Percentiles rank a stretch among this genome's conserved stretches.
phyloP scores from a whole-genome alignment of 257 asterid species.

The Ehretia macrophylla region DNA sequence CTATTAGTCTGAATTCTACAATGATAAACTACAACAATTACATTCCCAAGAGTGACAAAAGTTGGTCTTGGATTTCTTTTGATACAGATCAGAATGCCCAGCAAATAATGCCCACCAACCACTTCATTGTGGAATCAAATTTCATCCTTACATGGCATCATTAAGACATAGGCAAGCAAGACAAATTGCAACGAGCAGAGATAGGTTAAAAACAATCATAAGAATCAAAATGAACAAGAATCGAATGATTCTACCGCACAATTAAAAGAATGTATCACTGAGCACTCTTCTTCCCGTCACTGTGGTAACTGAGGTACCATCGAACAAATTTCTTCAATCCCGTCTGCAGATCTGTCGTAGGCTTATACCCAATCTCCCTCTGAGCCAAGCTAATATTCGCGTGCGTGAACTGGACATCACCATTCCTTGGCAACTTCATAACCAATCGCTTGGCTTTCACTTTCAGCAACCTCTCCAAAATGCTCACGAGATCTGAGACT shows the following conservation, averaged over 20 bases:
- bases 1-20: slow-evolving; percentile 57
- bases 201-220: slow-evolving; percentile 63
- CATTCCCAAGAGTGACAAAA: slow-evolving; percentile 37
- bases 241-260: slow-evolving; percentile 56
- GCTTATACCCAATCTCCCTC: slow-evolving; percentile 86
- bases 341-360: slow-evolving; percentile 82
- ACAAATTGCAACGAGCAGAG: slow-evolving; percentile 32
- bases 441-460: slow-evolving; percentile 73
- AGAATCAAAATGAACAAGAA: slow-evolving; percentile 65
- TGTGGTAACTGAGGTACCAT: slow-evolving; percentile 86
- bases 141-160: slow-evolving; percentile 29
- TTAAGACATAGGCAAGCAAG: slow-evolving; percentile 41
- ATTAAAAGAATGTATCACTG: slow-evolving; percentile 57
- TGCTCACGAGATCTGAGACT: slow-evolving; percentile 84
- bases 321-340: slow-evolving; percentile 96
- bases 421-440: slow-evolving; percentile 90
- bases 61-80: slow-evolving; percentile 24
- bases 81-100: slow-evolving; percentile 26
- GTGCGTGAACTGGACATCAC: slow-evolving; percentile 89
- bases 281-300: slow-evolving; percentile 68
- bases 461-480: slow-evolving; percentile 83
- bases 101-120: slow-evolving; percentile 22
- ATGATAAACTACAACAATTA: slow-evolving; percentile 55
- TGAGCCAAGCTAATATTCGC: slow-evolving; percentile 89
- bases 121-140: slow-evolving; percentile 31